phyloP scores from a whole-genome alignment of 2,329 filamentous ascomycete genomes.

The Pseudocercospora pini-densiflorae region DNA sequence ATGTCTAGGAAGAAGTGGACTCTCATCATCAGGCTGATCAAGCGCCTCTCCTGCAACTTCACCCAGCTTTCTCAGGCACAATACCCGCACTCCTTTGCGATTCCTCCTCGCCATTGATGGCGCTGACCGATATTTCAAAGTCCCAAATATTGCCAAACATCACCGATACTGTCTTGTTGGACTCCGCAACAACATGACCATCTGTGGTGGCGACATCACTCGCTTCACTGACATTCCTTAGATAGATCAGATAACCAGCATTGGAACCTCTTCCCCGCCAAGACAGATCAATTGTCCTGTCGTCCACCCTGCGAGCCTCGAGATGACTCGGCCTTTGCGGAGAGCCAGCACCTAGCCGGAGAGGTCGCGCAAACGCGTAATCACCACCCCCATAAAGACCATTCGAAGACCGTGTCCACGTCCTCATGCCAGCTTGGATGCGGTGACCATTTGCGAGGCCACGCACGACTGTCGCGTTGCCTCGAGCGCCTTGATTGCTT shows the following conservation, averaged over 20 bases:
- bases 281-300: background rate
- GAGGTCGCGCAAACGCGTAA: slow-evolving; percentile 4
- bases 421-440: slow-evolving; percentile 11
- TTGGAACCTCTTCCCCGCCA: background rate
- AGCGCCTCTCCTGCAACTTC: background rate
- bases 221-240: slow-evolving; percentile 1
- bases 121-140: slow-evolving; percentile 17
- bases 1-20: background rate
- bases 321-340: slow-evolving; percentile 1
- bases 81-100: slow-evolving; percentile 16
- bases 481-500: slow-evolving; percentile 7
- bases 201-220: slow-evolving; percentile 8
- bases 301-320: background rate
- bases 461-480: background rate
- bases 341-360: slow-evolving; percentile 6
- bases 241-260: slow-evolving; percentile 16
- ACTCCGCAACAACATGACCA: slow-evolving; percentile 5
- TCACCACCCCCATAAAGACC: background rate
- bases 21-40: background rate
- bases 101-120: slow-evolving; percentile 16
- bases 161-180: slow-evolving; percentile 5
- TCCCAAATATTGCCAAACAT: slow-evolving; percentile 14
- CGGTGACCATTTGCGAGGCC: slow-evolving; percentile 8
- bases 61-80: slow-evolving; percentile 5
- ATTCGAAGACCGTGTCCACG: slow-evolving; percentile 4